Conservation (phyloP, 75 land plant genomes). For the Ceratopteris richardii region DNA sequence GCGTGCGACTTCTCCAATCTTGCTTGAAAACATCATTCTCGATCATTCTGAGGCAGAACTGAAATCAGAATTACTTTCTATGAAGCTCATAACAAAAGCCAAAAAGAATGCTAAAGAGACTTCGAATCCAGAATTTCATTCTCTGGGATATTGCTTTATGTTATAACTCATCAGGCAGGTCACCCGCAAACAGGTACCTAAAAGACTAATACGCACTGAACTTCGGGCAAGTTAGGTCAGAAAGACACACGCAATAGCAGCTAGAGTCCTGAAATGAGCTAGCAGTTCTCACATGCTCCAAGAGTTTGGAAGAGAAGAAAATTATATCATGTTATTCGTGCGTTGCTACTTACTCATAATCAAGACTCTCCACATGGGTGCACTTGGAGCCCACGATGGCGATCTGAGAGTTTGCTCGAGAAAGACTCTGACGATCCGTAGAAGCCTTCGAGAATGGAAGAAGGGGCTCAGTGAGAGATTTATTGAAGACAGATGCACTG, state of each 20-base stretch:
- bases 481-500: background rate
- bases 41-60: slow-evolving; percentile 4
- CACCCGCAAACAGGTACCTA: too few species aligned
- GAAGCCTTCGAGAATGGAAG: background rate
- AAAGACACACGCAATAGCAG: too few species aligned
- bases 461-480: background rate
- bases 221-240: too few species aligned
- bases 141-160: too few species aligned
- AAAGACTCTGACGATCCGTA: background rate
- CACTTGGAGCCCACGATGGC: slow-evolving; percentile 61
- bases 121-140: too few species aligned
- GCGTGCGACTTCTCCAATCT: slow-evolving; percentile 74
- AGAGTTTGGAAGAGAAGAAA: background rate
- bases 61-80: too few species aligned
- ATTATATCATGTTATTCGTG: background rate
- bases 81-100: too few species aligned
- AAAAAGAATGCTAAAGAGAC: too few species aligned
- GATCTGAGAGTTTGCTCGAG: slow-evolving; percentile 35
- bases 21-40: slow-evolving; percentile 84
- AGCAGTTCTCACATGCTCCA: too few species aligned
- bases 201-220: too few species aligned
- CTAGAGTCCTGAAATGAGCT: too few species aligned
- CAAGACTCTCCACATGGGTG: slow-evolving; percentile 61
- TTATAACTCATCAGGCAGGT: too few species aligned
- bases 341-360: slow-evolving; percentile 53